A percentile compares a stretch with the other conserved stretches of the same genome.
Conservation (phyloP, 2,329 filamentous ascomycete genomes). For the Gremmenia infestans region DNA sequence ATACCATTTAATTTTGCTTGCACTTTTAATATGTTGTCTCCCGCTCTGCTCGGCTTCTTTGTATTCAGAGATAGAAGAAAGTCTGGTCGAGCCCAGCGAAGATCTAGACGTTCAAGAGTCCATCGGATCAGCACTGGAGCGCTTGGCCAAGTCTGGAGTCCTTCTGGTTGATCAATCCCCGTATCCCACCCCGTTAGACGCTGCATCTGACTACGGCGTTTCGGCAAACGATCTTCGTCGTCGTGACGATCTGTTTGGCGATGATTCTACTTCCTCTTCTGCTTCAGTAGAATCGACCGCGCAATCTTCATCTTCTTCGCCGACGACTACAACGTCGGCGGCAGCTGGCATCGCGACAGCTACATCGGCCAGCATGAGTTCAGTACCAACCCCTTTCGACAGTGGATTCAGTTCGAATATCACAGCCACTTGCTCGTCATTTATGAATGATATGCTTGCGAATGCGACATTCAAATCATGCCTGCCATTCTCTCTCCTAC, state of each 20-base stretch:
- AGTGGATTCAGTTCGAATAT: constrained; percentile 59
- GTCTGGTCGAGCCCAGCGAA: constrained; percentile 22
- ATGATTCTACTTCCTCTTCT: constrained; percentile 3
- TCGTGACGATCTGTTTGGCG: constrained; percentile 3
- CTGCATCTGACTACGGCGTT: constrained; percentile 2
- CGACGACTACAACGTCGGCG: constrained; percentile 1
- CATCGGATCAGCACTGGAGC: constrained; percentile 22
- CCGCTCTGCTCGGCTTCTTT: constrained; percentile 21
- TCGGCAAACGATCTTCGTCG: constrained; percentile 11
- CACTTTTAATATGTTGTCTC: constrained; percentile 22
- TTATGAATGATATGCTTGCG: constrained; percentile 28
- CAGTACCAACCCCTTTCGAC: constrained; percentile 63
- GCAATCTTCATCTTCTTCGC: constrained; percentile 3
- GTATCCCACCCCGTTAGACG: constrained; percentile 10
- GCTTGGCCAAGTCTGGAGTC: constrained; percentile 26
- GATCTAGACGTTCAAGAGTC: constrained; percentile 9
- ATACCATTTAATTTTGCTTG: constrained; percentile 11
- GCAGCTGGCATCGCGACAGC: constrained; percentile 10
- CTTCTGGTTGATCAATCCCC: constrained; percentile 29
- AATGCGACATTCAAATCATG: constrained; percentile 45
- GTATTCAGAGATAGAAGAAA: constrained; percentile 19
- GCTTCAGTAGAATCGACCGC: background rate
- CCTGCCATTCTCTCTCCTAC: constrained; percentile 77
- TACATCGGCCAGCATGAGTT: constrained; percentile 29
- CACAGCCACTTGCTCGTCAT: constrained; percentile 33